Conservation (phyloP, 2,329 filamentous ascomycete genomes). For the Fusarium tjaetaba region DNA sequence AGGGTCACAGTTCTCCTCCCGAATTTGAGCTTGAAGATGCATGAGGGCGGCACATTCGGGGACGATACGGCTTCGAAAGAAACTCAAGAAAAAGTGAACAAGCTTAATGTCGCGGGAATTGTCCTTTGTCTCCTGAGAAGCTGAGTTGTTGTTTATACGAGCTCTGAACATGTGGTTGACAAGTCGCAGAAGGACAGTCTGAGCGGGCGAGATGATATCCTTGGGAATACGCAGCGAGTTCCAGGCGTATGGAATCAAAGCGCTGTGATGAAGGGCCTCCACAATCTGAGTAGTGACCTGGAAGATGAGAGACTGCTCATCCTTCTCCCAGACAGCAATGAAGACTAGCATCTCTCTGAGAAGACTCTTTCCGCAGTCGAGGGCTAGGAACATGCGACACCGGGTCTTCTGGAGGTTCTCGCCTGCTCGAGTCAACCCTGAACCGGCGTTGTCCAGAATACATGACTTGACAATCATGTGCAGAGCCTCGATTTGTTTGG, state of each 20-base stretch:
- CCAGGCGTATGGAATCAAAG: slow-evolving; percentile 90
- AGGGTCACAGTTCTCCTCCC: slow-evolving; percentile 76
- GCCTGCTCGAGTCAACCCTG: slow-evolving; percentile 71
- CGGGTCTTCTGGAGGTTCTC: slow-evolving; percentile 91
- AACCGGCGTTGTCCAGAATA: slow-evolving; percentile 84
- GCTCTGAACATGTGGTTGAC: slow-evolving; percentile 87
- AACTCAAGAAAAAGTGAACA: slow-evolving; percentile 90
- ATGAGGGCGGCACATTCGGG: slow-evolving; percentile 95
- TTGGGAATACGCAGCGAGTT: slow-evolving; percentile 91
- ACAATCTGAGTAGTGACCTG: slow-evolving; percentile 97
- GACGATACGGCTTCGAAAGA: slow-evolving; percentile 91
- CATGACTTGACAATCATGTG: slow-evolving; percentile 98
- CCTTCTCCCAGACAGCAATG: slow-evolving; percentile 95
- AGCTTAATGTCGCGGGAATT: slow-evolving; percentile 67
- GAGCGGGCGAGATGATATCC: slow-evolving; percentile 94
- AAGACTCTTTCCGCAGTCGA: slow-evolving; percentile 90
- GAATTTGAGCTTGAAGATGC: slow-evolving; percentile 90
- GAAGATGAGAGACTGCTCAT: slow-evolving; percentile 93
- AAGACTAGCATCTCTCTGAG: slow-evolving; percentile 93
- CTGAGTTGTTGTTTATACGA: slow-evolving; percentile 54
- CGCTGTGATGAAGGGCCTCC: slow-evolving; percentile 89
- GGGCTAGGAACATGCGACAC: slow-evolving; percentile 87
- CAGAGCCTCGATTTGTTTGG: slow-evolving; percentile 93
- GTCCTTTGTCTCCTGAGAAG: slow-evolving; percentile 60
- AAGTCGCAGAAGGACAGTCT: slow-evolving; percentile 91